A percentile compares a stretch with the other conserved stretches of the same genome.
Evolutionary conservation across 2,329 filamentous ascomycete species (phyloP).

Genomic region (Coniochaeta prunicola): DNA sequence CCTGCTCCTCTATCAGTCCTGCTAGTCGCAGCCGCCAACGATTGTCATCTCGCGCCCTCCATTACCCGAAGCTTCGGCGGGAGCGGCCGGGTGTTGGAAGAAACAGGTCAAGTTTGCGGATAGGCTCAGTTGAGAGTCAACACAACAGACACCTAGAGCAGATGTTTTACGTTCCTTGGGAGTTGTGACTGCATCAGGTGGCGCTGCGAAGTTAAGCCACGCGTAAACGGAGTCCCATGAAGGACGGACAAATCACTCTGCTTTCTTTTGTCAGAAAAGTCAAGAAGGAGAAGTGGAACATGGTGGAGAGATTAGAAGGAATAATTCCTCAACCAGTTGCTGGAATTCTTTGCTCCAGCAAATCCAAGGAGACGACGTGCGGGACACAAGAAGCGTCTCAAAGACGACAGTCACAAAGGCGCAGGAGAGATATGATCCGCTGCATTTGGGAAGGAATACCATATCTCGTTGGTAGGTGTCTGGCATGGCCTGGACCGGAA

Average conservation of each 20-base stretch:
- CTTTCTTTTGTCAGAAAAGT: not conserved
- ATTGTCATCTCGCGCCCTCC: not conserved
- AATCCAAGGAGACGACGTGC: too few relatives aligned
- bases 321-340: not conserved
- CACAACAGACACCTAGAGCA: not conserved
- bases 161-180: not conserved
- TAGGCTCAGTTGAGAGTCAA: not conserved
- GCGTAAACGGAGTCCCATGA: not conserved
- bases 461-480: not conserved
- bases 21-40: constrained; percentile 19
- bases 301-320: not conserved
- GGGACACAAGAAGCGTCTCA: not conserved
- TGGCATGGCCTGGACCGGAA: not conserved
- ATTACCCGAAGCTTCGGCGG: not conserved
- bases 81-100: not conserved
- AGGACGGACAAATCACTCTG: not conserved
- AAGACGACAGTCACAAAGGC: not conserved
- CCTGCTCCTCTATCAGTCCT: constrained; percentile 78
- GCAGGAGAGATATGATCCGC: not conserved
- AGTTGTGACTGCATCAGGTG: not conserved
- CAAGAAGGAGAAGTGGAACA: not conserved
- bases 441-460: not conserved
- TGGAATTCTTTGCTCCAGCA: too few relatives aligned
- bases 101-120: not conserved
- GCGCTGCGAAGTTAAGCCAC: not conserved